Evolutionary conservation across 116 monocot genomes (phyloP).

Genomic region (Papilionanthe hybrid): DNA sequence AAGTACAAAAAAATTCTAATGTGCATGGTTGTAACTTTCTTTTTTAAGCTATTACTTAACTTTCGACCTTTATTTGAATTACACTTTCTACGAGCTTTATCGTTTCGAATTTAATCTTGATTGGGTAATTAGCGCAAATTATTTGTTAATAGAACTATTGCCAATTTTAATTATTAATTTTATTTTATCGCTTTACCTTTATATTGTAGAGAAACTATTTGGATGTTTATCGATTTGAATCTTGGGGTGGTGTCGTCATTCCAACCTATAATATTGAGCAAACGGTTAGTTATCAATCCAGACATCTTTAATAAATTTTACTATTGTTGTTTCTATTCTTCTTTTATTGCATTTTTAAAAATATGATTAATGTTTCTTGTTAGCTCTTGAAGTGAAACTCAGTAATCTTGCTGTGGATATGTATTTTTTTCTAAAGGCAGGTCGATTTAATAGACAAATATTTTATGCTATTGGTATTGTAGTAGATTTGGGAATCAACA

Average conservation of each 20-base stretch:
- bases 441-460: background rate
- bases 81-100: background rate
- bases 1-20: background rate
- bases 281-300: constrained; percentile 43
- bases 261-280: constrained; percentile 78
- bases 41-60: background rate
- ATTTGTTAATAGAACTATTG: background rate
- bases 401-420: background rate
- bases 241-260: constrained; percentile 85
- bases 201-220: constrained; percentile 81
- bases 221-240: constrained; percentile 89
- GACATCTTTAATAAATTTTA: background rate
- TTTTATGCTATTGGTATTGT: background rate
- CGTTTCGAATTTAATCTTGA: background rate
- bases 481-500: background rate
- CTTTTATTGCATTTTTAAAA: background rate
- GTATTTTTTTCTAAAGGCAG: background rate
- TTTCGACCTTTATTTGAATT: background rate
- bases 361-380: background rate
- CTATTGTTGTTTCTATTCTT: background rate
- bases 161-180: constrained; percentile 3
- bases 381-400: background rate
- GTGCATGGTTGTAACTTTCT: background rate
- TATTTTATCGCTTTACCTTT: constrained; percentile 6
- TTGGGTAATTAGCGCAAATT: background rate